Evolutionary conservation across 495 filamentous ascomycete genomes (phyloP), one percentile per base, ranked within the genome.

Genomic region (Umbilicaria muhlenbergii): DNA sequence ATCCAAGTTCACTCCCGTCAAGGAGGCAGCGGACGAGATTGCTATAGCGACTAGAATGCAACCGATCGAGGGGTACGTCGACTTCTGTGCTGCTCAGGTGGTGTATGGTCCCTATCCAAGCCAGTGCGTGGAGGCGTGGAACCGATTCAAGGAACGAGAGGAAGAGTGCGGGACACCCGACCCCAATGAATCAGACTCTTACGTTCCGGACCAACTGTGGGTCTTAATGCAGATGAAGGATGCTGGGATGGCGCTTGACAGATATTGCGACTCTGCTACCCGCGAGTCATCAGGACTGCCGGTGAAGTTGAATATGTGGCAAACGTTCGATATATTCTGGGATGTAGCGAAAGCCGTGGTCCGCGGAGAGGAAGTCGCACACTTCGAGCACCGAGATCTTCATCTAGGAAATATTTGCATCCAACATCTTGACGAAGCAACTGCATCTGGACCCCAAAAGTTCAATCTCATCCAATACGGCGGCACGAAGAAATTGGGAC

Each of bases 381-480:
- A 71, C 45, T 94, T 94, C 48, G 87, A 94, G 75, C 87, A 94
- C 59, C 78, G 87, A 5, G 87, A 94, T 60, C 67, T 94, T 12
- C 87, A 94, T 57, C 69, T 87, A 34, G 85, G 84, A 8, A 94
- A 94, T 56, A 69, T 94, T 18, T 94, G 87, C 56, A 75, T 91
- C 36, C 66, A 60, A 24, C 62, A 56, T n/a, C 50, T 43, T 28
- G 60, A 56, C 44, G 51, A 50, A 38, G 61, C 36, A 49, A 65
- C 54, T 58, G 49, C 60, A 43, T 51, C 60, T 36, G 53, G 63
- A 17, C 51, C 59, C 31, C 46, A 46, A 40, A 32, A 58, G 44
- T 33, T 51, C 14, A 61, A 66, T 3, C 48, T 65, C 24, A 49
- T 50, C 8, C 45, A 46, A 5, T 46, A 51, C 42, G 31, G 52